A percentile compares a stretch with the other conserved stretches of the same genome.
Evolutionary conservation across 768 basidiomycete species (phyloP).

Genomic region (Pilatotrama ljubarskyi): DNA sequence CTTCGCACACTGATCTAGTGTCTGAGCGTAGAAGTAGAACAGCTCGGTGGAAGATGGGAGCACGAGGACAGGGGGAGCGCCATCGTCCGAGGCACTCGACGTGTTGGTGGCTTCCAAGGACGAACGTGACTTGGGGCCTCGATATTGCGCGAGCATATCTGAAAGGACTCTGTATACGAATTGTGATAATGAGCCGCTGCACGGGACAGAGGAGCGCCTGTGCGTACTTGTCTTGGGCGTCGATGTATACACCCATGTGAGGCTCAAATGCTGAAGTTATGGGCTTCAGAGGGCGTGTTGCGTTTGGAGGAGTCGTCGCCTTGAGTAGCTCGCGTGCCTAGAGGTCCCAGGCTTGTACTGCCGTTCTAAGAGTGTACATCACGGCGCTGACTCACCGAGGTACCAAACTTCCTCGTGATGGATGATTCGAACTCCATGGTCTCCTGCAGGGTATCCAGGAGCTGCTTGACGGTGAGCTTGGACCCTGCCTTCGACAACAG

Average conservation of each 20-base stretch:
- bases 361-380: too few species aligned
- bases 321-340: constrained; percentile 70
- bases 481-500: constrained; percentile 78
- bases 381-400: constrained; percentile 63
- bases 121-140: constrained; percentile 58
- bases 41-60: constrained; percentile 93
- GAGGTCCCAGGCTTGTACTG: neutral
- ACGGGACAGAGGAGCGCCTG: too few species aligned
- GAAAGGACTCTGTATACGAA: constrained; percentile 62
- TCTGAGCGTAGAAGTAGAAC: constrained; percentile 97
- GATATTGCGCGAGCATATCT: constrained; percentile 88
- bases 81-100: constrained; percentile 41
- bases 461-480: constrained; percentile 68
- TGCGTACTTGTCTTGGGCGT: constrained; percentile 90
- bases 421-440: constrained; percentile 86
- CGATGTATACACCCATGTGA: constrained; percentile 90
- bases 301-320: constrained; percentile 47
- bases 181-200: neutral
- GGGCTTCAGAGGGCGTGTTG: constrained; percentile 54
- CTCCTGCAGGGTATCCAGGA: constrained; percentile 85
- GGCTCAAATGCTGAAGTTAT: constrained; percentile 92
- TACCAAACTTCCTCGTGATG: constrained; percentile 81
- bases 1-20: constrained; percentile 90
- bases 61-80: constrained; percentile 59
- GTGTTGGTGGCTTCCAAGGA: constrained; percentile 59